A percentile compares a stretch with the other conserved stretches of the same genome.
These are phyloP conservation scores for Yarrowia phangngaensis DNA, from an alignment of 805 yeast genomes.

Conservation along the genomic window DNA sequence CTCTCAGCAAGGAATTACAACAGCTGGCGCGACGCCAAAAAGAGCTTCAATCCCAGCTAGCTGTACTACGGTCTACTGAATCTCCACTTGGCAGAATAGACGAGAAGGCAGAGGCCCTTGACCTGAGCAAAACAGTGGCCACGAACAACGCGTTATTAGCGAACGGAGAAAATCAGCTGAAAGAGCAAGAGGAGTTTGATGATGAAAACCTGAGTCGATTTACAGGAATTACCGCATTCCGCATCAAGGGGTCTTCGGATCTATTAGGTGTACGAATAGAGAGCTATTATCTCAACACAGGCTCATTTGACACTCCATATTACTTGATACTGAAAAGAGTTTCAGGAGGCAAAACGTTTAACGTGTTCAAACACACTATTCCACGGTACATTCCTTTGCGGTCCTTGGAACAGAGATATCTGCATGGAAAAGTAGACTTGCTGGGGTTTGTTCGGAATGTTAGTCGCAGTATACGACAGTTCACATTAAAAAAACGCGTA, in stretches of 20 bases:
- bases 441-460: conserved; percentile 1
- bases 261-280: conserved; percentile 15
- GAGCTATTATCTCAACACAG: not conserved
- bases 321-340: conserved; percentile 11
- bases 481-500: not conserved
- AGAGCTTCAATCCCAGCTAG: too few relatives aligned
- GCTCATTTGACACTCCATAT: conserved; percentile 2
- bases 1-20: conserved; percentile 4
- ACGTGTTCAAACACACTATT: conserved; percentile 14
- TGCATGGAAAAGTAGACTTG: not conserved
- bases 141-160: conserved; percentile 1
- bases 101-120: not conserved
- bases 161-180: not conserved
- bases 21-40: conserved; percentile 9
- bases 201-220: conserved; percentile 11
- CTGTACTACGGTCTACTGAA: too few relatives aligned
- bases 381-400: conserved; percentile 2
- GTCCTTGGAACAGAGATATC: conserved; percentile 1
- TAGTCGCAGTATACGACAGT: not conserved
- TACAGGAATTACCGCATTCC: conserved; percentile 20
- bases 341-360: not conserved
- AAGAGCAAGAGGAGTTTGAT: conserved; percentile 8
- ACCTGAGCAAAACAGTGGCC: not conserved
- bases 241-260: not conserved
- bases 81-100: not conserved